Percentiles rank a stretch among this genome's conserved stretches.
Evolutionary conservation across 345 rosid species (phyloP).

Genomic region (Ceriops tagal): DNA sequence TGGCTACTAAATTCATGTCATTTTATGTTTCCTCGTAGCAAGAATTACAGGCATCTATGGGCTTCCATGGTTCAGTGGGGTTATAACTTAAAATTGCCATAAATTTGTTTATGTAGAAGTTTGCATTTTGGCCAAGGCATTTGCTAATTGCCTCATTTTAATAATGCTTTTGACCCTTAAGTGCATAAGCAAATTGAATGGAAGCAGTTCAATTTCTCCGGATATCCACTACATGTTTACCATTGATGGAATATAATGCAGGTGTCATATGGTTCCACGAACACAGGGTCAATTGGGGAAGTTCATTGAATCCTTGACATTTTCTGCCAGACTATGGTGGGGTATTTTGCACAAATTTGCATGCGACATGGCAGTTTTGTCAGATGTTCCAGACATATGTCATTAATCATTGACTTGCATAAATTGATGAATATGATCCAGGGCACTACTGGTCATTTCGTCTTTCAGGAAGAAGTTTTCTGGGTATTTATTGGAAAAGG

Average conservation of each 20-base stretch:
- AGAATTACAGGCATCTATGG: neutral
- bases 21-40: conserved; percentile 1
- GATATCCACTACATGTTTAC: neutral
- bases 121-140: neutral
- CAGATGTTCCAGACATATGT: neutral
- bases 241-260: conserved; percentile 31
- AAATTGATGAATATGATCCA: conserved; percentile 32
- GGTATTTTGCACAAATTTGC: conserved; percentile 13
- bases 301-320: conserved; percentile 60
- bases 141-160: neutral
- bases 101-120: neutral
- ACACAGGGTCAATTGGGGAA: conserved; percentile 49
- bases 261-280: conserved; percentile 50
- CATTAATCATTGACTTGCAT: conserved; percentile 20
- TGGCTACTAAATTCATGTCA: conserved; percentile 13
- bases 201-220: neutral
- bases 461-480: conserved; percentile 63
- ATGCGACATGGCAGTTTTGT: conserved; percentile 1
- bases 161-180: neutral
- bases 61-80: neutral
- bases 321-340: conserved; percentile 80
- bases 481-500: conserved; percentile 49
- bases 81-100: neutral
- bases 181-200: neutral
- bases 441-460: conserved; percentile 64